These are phyloP conservation scores for Pythium volutum DNA, from an alignment of 352 stramenopile genomes.

Conservation along the genomic window DNA sequence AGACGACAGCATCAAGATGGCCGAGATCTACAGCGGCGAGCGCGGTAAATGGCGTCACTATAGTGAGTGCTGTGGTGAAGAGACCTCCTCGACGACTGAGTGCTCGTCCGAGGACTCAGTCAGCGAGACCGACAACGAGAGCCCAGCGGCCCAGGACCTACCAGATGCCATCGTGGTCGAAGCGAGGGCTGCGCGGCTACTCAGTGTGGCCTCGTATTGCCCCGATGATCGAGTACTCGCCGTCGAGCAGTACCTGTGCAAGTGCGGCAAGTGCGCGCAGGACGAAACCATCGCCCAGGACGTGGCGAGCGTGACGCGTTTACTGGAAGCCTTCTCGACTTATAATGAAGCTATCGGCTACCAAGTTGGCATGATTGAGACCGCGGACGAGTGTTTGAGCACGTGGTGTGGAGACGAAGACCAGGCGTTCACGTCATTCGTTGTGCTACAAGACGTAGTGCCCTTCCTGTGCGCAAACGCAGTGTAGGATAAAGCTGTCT, in stretches of 20 bases:
- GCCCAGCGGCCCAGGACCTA: neutral
- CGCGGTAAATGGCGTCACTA: conserved; percentile 5
- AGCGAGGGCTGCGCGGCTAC: conserved; percentile 1
- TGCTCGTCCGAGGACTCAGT: conserved; percentile 5
- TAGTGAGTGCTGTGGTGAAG: neutral
- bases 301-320: conserved; percentile 13
- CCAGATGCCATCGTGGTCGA: neutral
- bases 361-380: too few relatives aligned
- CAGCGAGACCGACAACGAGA: neutral
- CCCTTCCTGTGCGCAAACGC: conserved; percentile 36
- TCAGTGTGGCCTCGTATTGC: conserved; percentile 18
- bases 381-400: conserved; percentile 60
- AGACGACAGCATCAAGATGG: neutral
- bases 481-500: conserved; percentile 8
- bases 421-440: conserved; percentile 66
- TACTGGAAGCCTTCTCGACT: too few relatives aligned
- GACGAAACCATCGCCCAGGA: conserved; percentile 23
- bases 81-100: conserved; percentile 3
- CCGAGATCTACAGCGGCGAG: conserved; percentile 8
- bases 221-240: neutral
- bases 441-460: conserved; percentile 56
- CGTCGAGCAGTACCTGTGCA: conserved; percentile 23
- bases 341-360: too few relatives aligned
- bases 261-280: conserved; percentile 24
- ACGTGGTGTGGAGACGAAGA: conserved; percentile 63